These are phyloP conservation scores for Nicotiana rustica DNA, from an alignment of 305 asterid genomes.

Conservation along the genomic window DNA sequence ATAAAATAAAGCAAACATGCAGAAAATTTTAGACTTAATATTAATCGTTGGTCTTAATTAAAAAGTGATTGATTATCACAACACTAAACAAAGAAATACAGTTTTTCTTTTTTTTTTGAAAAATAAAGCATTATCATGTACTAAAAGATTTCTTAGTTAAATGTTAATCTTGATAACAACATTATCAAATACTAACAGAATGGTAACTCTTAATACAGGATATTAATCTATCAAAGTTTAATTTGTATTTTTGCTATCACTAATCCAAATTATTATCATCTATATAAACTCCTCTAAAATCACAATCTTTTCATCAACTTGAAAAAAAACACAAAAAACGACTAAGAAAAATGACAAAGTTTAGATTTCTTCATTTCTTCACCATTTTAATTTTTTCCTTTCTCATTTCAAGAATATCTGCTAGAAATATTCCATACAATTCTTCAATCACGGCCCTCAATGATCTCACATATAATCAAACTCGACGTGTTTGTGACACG, in stretches of 20 bases:
- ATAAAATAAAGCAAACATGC: not conserved
- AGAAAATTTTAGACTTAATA: not conserved
- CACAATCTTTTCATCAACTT: not conserved
- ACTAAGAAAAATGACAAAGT: not conserved
- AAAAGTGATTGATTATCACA: too few relatives aligned
- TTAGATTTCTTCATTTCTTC: not conserved
- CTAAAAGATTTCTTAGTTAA: too few relatives aligned
- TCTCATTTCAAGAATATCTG: not conserved
- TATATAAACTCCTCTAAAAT: not conserved
- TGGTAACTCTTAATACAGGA: too few relatives aligned
- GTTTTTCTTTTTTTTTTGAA: too few relatives aligned
- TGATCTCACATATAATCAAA: not conserved
- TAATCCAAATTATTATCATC: not conserved
- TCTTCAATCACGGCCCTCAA: not conserved
- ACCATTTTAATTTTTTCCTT: not conserved
- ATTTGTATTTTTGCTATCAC: not conserved
- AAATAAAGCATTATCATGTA: not conserved
- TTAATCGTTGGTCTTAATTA: too few relatives aligned
- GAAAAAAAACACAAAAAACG: too few relatives aligned
- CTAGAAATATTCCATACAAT: not conserved
- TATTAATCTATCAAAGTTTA: not conserved
- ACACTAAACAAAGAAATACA: not conserved
- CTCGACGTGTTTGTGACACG: not conserved
- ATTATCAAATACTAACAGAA: not conserved
- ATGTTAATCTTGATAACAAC: not conserved